Evolutionary conservation across 176 grass and related monocot genomes (phyloP).

Genomic region (Juncus inflexus): DNA sequence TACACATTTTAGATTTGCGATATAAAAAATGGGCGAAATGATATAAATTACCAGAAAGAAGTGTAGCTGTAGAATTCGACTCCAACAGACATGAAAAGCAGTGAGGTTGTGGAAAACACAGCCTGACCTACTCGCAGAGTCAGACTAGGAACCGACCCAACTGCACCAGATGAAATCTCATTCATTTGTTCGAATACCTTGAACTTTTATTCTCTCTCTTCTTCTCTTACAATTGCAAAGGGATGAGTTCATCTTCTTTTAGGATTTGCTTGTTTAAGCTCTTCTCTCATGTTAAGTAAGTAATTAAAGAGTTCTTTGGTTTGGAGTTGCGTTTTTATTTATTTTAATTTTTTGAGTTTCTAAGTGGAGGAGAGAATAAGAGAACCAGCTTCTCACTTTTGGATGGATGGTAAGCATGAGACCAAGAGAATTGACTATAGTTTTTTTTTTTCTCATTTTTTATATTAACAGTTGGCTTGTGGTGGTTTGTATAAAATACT

Average conservation of each 20-base stretch:
- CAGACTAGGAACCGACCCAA: slow-evolving; percentile 70
- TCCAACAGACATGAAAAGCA: slow-evolving; percentile 87
- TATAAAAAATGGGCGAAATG: background rate
- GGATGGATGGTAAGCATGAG: slow-evolving; percentile 13
- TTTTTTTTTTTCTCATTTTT: slow-evolving; percentile 11
- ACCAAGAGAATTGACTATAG: slow-evolving; percentile 6
- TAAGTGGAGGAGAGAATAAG: slow-evolving; percentile 1
- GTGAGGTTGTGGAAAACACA: slow-evolving; percentile 70
- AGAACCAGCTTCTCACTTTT: background rate
- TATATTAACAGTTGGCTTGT: background rate
- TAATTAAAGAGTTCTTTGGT: slow-evolving; percentile 7
- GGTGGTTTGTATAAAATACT: background rate
- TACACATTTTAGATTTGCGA: too few species aligned
- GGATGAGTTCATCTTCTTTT: slow-evolving; percentile 6
- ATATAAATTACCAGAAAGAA: slow-evolving; percentile 59
- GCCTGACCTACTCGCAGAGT: slow-evolving; percentile 75
- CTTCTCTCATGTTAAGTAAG: slow-evolving; percentile 24
- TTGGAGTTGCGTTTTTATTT: background rate
- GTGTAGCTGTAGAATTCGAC: slow-evolving; percentile 98
- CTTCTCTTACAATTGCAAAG: slow-evolving; percentile 12
- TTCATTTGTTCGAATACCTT: background rate
- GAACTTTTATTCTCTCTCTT: background rate
- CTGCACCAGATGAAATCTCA: slow-evolving; percentile 35
- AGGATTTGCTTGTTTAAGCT: slow-evolving; percentile 13
- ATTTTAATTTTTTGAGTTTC: background rate